Evolutionary conservation across 176 grass and related monocot species (phyloP).

Genomic region (Chloris gayana): DNA sequence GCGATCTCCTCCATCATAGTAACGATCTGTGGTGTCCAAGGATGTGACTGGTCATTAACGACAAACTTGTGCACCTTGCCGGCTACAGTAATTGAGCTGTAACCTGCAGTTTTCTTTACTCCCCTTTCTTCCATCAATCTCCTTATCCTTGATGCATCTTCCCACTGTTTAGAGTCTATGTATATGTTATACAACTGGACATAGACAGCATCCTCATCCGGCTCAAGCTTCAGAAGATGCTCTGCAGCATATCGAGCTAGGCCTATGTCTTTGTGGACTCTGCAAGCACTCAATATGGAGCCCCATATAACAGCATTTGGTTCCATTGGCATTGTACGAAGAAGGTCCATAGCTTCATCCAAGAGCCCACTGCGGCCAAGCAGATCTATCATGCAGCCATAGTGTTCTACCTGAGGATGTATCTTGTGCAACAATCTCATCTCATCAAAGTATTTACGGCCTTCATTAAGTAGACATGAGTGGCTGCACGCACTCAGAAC

Average conservation of each 20-base stretch:
- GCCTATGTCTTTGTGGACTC: constrained; percentile 48
- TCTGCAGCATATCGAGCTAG: constrained; percentile 55
- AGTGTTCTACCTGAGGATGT: constrained; percentile 62
- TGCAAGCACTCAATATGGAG: constrained; percentile 62
- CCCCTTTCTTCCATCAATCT: constrained; percentile 65
- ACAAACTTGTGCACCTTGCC: constrained; percentile 73
- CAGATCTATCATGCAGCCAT: constrained; percentile 86
- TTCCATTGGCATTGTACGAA: constrained; percentile 64
- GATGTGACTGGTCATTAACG: constrained; percentile 59
- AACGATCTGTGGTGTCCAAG: constrained; percentile 48
- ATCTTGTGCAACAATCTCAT: constrained; percentile 63
- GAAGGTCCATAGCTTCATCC: constrained; percentile 65
- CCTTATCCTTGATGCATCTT: constrained; percentile 62
- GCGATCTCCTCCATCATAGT: constrained; percentile 61
- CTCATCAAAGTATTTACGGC: constrained; percentile 55
- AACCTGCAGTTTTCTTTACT: constrained; percentile 72
- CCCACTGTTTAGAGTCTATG: constrained; percentile 53
- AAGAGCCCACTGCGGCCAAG: constrained; percentile 58
- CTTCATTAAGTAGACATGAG: constrained; percentile 55
- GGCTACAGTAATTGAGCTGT: constrained; percentile 72
- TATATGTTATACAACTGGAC: constrained; percentile 82
- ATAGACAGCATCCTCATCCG: constrained; percentile 64
- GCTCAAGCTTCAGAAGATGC: constrained; percentile 63
- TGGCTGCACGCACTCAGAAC: constrained; percentile 77
- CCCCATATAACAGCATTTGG: constrained; percentile 68